These are phyloP conservation scores for Penicillium canariense DNA, from an alignment of 495 filamentous ascomycete genomes.

Conservation along the genomic window DNA sequence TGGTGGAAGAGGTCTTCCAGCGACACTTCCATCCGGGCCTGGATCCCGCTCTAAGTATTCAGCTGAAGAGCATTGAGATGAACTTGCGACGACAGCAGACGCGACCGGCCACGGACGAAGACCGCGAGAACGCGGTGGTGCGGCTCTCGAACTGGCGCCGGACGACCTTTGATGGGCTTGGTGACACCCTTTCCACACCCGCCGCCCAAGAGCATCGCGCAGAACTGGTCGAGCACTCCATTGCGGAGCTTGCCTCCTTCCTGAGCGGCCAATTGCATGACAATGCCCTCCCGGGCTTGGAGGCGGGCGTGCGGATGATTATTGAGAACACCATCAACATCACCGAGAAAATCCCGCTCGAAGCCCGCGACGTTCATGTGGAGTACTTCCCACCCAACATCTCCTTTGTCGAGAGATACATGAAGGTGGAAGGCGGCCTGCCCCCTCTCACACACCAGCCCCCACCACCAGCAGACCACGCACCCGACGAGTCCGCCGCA, in stretches of 20 bases:
- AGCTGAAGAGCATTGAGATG: constrained; percentile 83
- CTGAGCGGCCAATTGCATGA: constrained; percentile 72
- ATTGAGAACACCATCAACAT: constrained; percentile 89
- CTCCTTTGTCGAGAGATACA: constrained; percentile 61
- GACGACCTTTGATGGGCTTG: constrained; percentile 87
- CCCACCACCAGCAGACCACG: constrained; percentile 25
- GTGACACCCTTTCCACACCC: constrained; percentile 62
- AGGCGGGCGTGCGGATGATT: constrained; percentile 83
- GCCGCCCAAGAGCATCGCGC: constrained; percentile 61
- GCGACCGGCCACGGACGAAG: constrained; percentile 72
- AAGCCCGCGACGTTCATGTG: constrained; percentile 87
- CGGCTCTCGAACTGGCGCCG: constrained; percentile 92
- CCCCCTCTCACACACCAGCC: constrained; percentile 64
- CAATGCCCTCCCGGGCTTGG: constrained; percentile 70
- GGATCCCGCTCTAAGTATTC: constrained; percentile 67
- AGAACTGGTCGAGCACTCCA: constrained; percentile 64
- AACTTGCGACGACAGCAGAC: constrained; percentile 75
- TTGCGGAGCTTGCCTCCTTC: constrained; percentile 65
- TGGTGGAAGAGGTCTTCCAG: constrained; percentile 88
- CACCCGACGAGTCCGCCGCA: constrained; percentile 32
- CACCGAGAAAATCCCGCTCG: constrained; percentile 79
- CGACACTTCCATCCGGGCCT: constrained; percentile 87
- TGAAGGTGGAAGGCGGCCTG: constrained; percentile 80
- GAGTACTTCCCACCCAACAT: constrained; percentile 77
- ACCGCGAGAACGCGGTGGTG: constrained; percentile 82